Evolutionary conservation across 73 alveolate genomes (phyloP).

Genomic region (Stentor roeselii): DNA sequence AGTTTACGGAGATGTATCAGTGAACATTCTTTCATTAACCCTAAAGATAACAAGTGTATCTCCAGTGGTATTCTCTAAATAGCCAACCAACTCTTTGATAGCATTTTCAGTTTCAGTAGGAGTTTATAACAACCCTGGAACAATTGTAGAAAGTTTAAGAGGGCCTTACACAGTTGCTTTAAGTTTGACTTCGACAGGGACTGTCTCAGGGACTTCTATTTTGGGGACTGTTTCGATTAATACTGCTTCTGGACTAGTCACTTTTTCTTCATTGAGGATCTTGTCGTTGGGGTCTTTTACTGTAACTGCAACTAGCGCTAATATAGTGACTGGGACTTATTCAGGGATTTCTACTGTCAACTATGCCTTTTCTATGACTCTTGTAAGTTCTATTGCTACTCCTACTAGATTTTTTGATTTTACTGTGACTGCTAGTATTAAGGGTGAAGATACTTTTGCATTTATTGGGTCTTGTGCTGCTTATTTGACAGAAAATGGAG

Average conservation of each 20-base stretch:
- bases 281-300: background rate
- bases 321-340: too few species aligned
- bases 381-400: background rate
- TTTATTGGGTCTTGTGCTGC: background rate
- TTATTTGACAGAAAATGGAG: background rate
- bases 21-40: too few species aligned
- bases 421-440: background rate
- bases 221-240: background rate
- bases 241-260: background rate
- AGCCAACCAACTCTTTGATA: background rate
- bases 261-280: background rate
- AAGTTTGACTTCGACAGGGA: background rate
- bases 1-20: too few species aligned
- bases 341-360: too few species aligned
- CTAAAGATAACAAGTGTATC: background rate
- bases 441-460: background rate
- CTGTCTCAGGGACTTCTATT: background rate
- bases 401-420: background rate
- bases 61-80: background rate
- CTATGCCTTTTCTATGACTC: too few species aligned
- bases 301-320: background rate
- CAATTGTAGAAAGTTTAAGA: too few species aligned
- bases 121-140: background rate
- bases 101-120: background rate
- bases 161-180: background rate